Evolutionary conservation across 805 yeast genomes (phyloP), one percentile per base, ranked within the genome.

Genomic region (Pichia rugopelliculosa): DNA sequence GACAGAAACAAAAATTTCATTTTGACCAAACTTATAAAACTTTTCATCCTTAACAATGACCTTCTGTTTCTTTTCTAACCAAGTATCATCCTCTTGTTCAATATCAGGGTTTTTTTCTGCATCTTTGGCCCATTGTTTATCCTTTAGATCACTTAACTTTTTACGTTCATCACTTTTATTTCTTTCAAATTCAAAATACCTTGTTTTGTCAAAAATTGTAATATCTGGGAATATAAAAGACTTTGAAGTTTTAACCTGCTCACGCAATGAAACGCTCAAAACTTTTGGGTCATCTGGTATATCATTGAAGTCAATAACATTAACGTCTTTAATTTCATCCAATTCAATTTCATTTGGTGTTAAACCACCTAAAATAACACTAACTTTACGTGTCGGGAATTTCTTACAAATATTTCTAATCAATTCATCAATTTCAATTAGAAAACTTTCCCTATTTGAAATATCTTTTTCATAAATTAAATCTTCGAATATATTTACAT

Each of bases 371-470:
- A 80, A 69, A 2, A 87, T 61, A 2, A 89, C 65, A 2, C 88
- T 70, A 47, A 74, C 75, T 50, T 77, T 76, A 0, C 96, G 96
- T 0, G 90, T 73, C 1, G 96, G 96, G 12, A 85, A 62, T 46
- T 77, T 79, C 34, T 85, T 74, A n/a, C 85, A 52, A 4, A 85
- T 71, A 18, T 71, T 70, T 45, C 84, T 69, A 11, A 87, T 50
- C 15, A 68, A 51, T 2, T 51, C 48, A 51, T 72, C 75, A 44
- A 65, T 55, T 36, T 55, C 47, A 26, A 18, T 26, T 9, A 64
- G 41, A 6, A 42, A 45, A 6, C 45, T 47, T 4, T 41, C 39
- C 17, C 69, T 56, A 41, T 69, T 64, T 41, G 71, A 74, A 53
- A 76, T 81, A 42, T 73, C 68, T 25, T 65, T 58, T 13, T 59